Percentiles rank a stretch among this genome's conserved stretches.
These are phyloP conservation scores for Umbellularia californica DNA, from an alignment of 164 flowering plant species.

Conservation along the genomic window DNA sequence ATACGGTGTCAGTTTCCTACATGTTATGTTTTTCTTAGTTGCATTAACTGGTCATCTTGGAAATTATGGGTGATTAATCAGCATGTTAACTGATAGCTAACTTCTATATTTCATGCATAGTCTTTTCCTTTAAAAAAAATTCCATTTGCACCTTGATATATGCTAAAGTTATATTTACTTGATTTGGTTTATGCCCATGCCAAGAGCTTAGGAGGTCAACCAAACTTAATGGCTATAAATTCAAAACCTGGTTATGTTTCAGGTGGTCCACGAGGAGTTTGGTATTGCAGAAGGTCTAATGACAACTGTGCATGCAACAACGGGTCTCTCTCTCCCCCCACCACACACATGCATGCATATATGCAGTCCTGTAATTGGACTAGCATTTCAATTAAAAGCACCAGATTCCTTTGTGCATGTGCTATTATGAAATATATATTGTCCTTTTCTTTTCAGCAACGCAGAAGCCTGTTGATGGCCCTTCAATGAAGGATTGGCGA, in stretches of 20 bases:
- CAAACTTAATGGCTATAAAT: not conserved
- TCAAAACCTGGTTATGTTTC: conserved; percentile 8
- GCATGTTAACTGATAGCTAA: not conserved
- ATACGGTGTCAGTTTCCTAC: not conserved
- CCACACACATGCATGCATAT: not conserved
- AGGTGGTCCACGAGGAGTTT: conserved; percentile 98
- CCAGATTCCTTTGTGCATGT: not conserved
- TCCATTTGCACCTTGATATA: too few relatives aligned
- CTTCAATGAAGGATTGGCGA: conserved; percentile 98
- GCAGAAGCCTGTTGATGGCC: conserved; percentile 97
- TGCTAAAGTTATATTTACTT: not conserved
- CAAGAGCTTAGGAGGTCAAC: not conserved
- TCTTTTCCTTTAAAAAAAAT: not conserved
- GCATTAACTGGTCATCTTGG: not conserved
- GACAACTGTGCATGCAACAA: conserved; percentile 99
- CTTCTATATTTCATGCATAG: not conserved
- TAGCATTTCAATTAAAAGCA: not conserved
- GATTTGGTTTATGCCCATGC: not conserved
- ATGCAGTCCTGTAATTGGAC: not conserved
- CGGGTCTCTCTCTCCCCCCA: conserved; percentile 48
- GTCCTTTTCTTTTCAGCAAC: conserved; percentile 60
- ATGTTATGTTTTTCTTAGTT: not conserved
- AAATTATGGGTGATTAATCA: not conserved
- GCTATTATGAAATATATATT: not conserved
- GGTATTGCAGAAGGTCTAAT: conserved; percentile 91